Percentiles rank a stretch among this genome's conserved stretches.
phyloP scores from a whole-genome alignment of 1,139 yeast species.

The Meyerozyma carpophila region DNA sequence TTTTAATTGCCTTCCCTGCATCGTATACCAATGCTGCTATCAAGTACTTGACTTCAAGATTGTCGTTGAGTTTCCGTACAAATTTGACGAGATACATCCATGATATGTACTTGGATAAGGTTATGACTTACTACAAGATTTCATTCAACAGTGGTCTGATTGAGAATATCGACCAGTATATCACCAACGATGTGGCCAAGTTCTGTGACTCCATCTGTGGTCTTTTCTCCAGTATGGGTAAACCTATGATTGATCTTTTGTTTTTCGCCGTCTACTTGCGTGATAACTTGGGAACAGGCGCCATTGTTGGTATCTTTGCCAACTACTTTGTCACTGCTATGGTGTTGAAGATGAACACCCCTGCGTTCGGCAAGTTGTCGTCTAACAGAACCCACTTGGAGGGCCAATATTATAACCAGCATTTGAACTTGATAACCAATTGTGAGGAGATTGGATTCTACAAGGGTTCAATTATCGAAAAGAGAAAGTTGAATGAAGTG shows the following conservation, averaged over 20 bases:
- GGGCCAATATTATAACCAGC: constrained; percentile 86
- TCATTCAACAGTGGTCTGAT: constrained; percentile 40
- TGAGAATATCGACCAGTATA: constrained; percentile 65
- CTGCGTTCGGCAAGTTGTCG: constrained; percentile 78
- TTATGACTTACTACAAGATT: constrained; percentile 77
- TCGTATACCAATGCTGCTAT: constrained; percentile 90
- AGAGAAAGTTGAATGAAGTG: constrained; percentile 55
- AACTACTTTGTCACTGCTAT: constrained; percentile 81
- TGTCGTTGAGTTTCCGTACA: constrained; percentile 81
- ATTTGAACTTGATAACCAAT: constrained; percentile 77
- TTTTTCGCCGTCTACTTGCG: constrained; percentile 81
- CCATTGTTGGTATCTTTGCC: constrained; percentile 73
- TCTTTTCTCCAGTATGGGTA: constrained; percentile 83
- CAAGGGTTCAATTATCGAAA: constrained; percentile 84
- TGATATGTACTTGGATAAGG: constrained; percentile 79
- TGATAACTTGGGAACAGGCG: constrained; percentile 81
- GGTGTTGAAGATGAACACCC: constrained; percentile 68
- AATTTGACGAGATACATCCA: constrained; percentile 82
- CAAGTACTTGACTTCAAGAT: constrained; percentile 69
- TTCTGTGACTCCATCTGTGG: constrained; percentile 83
- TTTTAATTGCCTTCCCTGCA: constrained; percentile 87
- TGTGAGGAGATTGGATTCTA: constrained; percentile 94
- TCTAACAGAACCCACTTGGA: constrained; percentile 73
- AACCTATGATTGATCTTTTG: constrained; percentile 84
- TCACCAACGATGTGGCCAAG: constrained; percentile 78